Conservation (phyloP, 2,329 filamentous ascomycete genomes). For the Aureobasidium sp. region DNA sequence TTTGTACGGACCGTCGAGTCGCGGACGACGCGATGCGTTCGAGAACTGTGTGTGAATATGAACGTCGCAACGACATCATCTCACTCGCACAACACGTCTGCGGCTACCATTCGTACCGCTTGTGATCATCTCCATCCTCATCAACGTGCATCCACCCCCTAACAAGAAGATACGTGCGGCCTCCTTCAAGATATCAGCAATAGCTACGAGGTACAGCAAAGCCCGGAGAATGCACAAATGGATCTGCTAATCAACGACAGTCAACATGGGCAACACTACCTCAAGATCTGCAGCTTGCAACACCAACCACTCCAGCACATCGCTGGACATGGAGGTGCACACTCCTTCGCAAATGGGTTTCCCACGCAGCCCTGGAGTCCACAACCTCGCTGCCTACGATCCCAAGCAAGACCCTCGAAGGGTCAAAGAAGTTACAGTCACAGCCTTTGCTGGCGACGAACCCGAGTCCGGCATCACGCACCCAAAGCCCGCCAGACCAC, state of each 20-base stretch:
- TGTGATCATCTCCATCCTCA: background rate
- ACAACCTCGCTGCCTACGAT: background rate
- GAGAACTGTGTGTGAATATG: background rate
- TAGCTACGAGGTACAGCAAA: background rate
- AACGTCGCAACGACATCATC: background rate
- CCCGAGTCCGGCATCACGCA: slow-evolving; percentile 15
- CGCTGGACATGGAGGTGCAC: background rate
- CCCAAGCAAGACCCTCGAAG: background rate
- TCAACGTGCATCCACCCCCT: background rate
- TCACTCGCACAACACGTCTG: background rate
- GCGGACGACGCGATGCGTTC: background rate
- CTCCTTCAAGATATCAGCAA: background rate
- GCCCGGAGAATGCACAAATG: no score
- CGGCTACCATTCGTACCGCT: background rate
- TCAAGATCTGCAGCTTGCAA: background rate
- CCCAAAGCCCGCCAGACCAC: slow-evolving; percentile 16
- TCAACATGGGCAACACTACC: background rate
- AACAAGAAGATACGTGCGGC: background rate
- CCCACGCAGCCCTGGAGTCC: background rate
- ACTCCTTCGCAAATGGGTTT: background rate
- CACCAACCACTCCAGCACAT: background rate
- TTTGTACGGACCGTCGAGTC: background rate
- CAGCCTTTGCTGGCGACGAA: background rate
- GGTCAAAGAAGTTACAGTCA: background rate
- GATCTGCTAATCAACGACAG: background rate